Conservation (phyloP, 1,284 basidiomycete species). For the Heliocybe sulcata region DNA sequence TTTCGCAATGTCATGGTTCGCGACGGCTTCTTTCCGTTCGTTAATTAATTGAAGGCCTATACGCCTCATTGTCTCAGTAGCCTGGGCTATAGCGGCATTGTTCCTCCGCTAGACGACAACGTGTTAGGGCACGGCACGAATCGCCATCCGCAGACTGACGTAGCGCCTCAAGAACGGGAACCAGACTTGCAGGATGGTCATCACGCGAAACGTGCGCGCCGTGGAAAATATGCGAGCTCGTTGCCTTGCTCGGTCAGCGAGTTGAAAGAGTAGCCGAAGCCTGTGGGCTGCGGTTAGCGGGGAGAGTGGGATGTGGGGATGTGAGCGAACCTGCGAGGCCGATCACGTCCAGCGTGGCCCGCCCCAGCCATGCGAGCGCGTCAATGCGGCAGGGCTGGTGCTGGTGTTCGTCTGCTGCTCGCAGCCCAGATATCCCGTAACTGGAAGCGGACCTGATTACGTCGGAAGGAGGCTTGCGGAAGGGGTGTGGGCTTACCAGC, state of each 20-base stretch:
- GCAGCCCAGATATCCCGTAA: conserved; percentile 8
- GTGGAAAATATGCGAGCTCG: conserved; percentile 47
- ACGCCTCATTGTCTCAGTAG: conserved; percentile 39
- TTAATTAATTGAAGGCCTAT: conserved; percentile 53
- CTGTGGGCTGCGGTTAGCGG: conserved; percentile 16
- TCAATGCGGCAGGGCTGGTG: conserved; percentile 32
- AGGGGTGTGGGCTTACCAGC: conserved; percentile 27
- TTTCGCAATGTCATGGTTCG: conserved; percentile 24
- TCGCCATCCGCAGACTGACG: conserved; percentile 30
- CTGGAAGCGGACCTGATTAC: conserved; percentile 1
- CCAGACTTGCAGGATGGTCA: conserved; percentile 53
- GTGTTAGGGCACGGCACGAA: conserved; percentile 4
- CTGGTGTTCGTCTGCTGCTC: neutral
- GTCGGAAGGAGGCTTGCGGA: neutral
- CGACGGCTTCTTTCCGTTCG: conserved; percentile 27
- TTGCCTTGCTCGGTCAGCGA: conserved; percentile 34
- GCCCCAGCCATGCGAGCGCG: conserved; percentile 51
- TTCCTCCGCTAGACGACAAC: conserved; percentile 26
- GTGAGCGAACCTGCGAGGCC: conserved; percentile 48
- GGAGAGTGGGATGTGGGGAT: neutral
- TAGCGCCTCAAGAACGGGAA: conserved; percentile 49
- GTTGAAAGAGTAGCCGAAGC: conserved; percentile 60
- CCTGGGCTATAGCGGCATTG: conserved; percentile 32
- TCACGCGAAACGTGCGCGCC: conserved; percentile 39
- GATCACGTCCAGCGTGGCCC: conserved; percentile 66